Base-by-base conservation (phyloP, 2,329 filamentous ascomycete genomes). In the Ophiocordyceps camponoti-saundersi region DNA sequence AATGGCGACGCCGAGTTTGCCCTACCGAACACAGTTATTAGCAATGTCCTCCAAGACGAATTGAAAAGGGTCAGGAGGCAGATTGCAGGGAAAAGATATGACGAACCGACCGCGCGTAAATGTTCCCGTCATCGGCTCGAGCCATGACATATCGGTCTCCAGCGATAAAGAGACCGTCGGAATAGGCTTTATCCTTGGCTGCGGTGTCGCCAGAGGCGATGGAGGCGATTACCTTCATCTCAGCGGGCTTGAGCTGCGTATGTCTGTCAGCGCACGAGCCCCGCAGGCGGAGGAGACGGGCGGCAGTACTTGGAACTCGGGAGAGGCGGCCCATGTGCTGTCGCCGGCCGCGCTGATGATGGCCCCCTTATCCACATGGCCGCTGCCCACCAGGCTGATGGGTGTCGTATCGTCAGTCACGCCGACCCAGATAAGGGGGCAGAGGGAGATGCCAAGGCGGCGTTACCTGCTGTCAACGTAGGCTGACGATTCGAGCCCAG, bases 21-120 rank as follows among this genome's bases (percentile, higher is more conserved):
- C 87, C 72, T 77, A 53, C 51, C 30, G 21, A 47, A 2, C 11
- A 10, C 16, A 47, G 23, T 20, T 7, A 30, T 40, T 40, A 40
- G 36, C 36, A 39, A n/a, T 11, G 26, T 2, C 34, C 3, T 2
- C 34, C 3, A 39, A 20, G 2, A 18, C 26, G 8, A 29, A 29
- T 10, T 6, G 8, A 10, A 10, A 29, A 20, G 7, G 36, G 4
- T 11, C 10, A 8, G 6, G n/a, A 39, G 15, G 15, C n/a, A 15
- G n/a, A 36, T 6, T 16, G 36, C 10, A 39, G 22, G 39, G 13
- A 13, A 42, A 5, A 34, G 12, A 6, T 42, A 42, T 36, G 48
- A 47, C 70, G 51, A 71, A 93, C 88, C 77, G 87, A 80, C 76
- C 89, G 87, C 53, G 79, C 85, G 66, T 94, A 94, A 57, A 94